Evolutionary conservation across 306 rosid species (phyloP).

Genomic region (Vachellia collinsii): DNA sequence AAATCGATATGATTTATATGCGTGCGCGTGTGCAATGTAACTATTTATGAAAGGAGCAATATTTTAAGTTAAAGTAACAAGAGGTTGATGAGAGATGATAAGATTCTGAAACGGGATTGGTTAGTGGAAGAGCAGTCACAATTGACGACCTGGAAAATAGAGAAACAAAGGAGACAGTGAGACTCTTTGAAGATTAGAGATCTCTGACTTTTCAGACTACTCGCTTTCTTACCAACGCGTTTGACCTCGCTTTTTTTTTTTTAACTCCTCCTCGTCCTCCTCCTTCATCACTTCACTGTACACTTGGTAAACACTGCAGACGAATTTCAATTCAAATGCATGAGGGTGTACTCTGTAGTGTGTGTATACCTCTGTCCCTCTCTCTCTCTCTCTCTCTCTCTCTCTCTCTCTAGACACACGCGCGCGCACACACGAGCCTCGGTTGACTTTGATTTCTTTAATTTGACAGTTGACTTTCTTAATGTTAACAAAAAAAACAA

Average conservation of each 20-base stretch:
- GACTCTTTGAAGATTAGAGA: conserved; percentile 30
- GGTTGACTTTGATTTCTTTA: too few relatives aligned
- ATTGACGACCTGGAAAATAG: conserved; percentile 29
- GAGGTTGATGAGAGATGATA: not conserved
- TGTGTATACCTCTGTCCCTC: too few relatives aligned
- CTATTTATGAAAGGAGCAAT: not conserved
- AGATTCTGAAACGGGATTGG: conserved; percentile 41
- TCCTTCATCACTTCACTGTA: too few relatives aligned
- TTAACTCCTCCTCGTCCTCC: too few relatives aligned
- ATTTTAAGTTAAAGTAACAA: not conserved
- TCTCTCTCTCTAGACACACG: too few relatives aligned
- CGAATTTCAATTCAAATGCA: too few relatives aligned
- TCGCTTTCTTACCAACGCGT: not conserved
- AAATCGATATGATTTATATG: not conserved
- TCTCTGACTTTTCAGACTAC: conserved; percentile 46
- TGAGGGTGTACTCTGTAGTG: too few relatives aligned
- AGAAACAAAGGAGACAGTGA: not conserved
- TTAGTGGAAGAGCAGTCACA: conserved; percentile 43
- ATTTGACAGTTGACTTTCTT: too few relatives aligned
- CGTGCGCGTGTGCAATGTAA: not conserved
- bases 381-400: too few relatives aligned
- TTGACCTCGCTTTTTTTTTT: not conserved
- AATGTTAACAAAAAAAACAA: too few relatives aligned
- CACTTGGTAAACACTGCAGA: too few relatives aligned
- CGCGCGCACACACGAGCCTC: too few relatives aligned